Evolutionary conservation across 2,329 filamentous ascomycete species (phyloP).

Genomic region (Penicillium sp.): DNA sequence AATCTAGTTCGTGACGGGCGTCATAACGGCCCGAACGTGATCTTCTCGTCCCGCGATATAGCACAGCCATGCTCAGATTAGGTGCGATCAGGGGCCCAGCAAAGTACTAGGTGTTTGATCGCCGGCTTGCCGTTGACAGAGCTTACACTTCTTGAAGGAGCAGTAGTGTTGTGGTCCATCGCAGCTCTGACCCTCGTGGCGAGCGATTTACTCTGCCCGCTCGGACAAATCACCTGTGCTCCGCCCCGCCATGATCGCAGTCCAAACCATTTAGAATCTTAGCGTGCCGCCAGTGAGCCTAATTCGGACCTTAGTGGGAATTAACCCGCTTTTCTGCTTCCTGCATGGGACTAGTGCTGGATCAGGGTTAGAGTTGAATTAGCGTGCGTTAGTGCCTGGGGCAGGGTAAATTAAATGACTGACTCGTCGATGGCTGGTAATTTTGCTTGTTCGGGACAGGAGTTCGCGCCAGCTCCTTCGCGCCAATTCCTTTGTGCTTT

Average conservation of each 20-base stretch:
- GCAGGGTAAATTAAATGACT: neutral
- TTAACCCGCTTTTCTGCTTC: neutral
- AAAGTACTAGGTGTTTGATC: neutral
- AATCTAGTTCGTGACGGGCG: neutral
- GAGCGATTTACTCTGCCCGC: neutral
- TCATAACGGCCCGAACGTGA: neutral
- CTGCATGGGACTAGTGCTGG: neutral
- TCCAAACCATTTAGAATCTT: neutral
- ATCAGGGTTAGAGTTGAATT: neutral
- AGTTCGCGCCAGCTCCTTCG: constrained; percentile 7
- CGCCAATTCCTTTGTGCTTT: constrained; percentile 2
- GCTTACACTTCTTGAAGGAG: neutral
- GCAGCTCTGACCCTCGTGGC: neutral
- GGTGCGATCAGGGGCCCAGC: neutral
- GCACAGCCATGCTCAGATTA: constrained; percentile 1
- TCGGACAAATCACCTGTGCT: neutral
- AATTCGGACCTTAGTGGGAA: neutral
- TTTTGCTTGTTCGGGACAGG: constrained; percentile 3
- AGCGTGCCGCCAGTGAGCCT: neutral
- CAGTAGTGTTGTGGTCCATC: neutral
- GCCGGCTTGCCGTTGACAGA: neutral
- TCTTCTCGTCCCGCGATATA: neutral
- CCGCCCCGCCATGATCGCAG: constrained; percentile 2
- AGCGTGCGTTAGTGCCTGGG: neutral
- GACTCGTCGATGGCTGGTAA: constrained; percentile 3